Conservation (phyloP, 2,329 filamentous ascomycete species). For the Cercospora citrullina region DNA sequence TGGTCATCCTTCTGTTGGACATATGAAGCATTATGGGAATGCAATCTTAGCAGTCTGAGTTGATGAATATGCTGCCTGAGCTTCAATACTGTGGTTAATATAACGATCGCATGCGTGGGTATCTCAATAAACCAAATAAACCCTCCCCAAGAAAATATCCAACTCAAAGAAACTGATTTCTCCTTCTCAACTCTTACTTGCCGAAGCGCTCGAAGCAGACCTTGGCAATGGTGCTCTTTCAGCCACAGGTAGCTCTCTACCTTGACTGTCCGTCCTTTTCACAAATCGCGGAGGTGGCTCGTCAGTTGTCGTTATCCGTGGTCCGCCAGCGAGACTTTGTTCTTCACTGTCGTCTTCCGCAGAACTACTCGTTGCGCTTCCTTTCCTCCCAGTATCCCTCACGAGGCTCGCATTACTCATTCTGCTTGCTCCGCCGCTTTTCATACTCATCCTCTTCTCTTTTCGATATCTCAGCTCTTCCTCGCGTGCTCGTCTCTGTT, state of each 20-base stretch:
- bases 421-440: conserved; percentile 14
- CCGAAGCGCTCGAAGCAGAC: conserved; percentile 2
- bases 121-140: conserved; percentile 10
- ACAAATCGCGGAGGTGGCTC: conserved; percentile 36
- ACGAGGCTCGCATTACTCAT: conserved; percentile 3
- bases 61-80: not conserved
- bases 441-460: conserved; percentile 3
- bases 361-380: not conserved
- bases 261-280: conserved; percentile 43
- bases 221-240: conserved; percentile 48
- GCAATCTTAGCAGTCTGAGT: not conserved
- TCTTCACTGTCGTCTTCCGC: conserved; percentile 19
- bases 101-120: conserved; percentile 7
- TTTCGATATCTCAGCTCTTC: conserved; percentile 5
- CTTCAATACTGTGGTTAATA: not conserved
- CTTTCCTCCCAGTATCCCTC: not conserved
- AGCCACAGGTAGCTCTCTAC: conserved; percentile 46
- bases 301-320: conserved; percentile 25
- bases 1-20: not conserved
- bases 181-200: conserved; percentile 5
- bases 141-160: not conserved
- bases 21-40: not conserved
- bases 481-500: conserved; percentile 34
- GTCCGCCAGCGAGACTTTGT: conserved; percentile 29
- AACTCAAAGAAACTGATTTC: not conserved